phyloP scores from a whole-genome alignment of 768 basidiomycete genomes.

The Gloeophyllum trabeum region DNA sequence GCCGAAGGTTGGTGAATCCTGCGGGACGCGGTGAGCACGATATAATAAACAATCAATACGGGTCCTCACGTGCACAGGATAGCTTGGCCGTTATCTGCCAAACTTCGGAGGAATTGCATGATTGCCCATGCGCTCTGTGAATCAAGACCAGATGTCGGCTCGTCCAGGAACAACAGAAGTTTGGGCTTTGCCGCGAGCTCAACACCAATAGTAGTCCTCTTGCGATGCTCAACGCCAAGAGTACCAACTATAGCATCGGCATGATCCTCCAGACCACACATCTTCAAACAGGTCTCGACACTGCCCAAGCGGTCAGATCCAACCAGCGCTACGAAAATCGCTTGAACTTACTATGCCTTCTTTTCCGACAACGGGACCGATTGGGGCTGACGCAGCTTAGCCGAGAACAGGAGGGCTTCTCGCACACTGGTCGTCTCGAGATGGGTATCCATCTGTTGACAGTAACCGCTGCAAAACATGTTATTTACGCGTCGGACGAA shows the following conservation, averaged over 20 bases:
- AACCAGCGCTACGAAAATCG: conserved; percentile 75
- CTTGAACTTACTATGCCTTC: conserved; percentile 75
- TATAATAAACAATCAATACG: too few species aligned
- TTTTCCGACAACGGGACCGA: conserved; percentile 59
- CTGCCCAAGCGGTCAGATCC: conserved; percentile 39
- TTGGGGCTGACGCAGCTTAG: conserved; percentile 64
- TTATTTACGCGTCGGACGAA: too few species aligned
- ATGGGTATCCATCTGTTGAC: conserved; percentile 82
- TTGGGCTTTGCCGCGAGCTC: conserved; percentile 85
- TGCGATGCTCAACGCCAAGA: conserved; percentile 60
- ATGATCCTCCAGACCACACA: conserved; percentile 52
- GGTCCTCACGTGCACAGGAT: conserved; percentile 93
- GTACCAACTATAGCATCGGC: conserved; percentile 62
- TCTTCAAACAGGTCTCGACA: conserved; percentile 43
- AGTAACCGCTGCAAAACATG: conserved; percentile 52
- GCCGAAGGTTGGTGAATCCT: conserved; percentile 66
- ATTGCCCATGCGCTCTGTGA: conserved; percentile 85
- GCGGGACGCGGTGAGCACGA: too few species aligned
- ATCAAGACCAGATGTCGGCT: conserved; percentile 78
- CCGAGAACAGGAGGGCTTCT: conserved; percentile 74
- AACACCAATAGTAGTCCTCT: conserved; percentile 79
- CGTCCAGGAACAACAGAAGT: conserved; percentile 77
- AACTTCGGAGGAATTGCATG: conserved; percentile 57
- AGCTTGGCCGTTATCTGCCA: conserved; percentile 75
- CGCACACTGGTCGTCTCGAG: conserved; percentile 65